A percentile compares a stretch with the other conserved stretches of the same genome.
Evolutionary conservation across 2,329 filamentous ascomycete species (phyloP).

Genomic region (Xylogone sp.): DNA sequence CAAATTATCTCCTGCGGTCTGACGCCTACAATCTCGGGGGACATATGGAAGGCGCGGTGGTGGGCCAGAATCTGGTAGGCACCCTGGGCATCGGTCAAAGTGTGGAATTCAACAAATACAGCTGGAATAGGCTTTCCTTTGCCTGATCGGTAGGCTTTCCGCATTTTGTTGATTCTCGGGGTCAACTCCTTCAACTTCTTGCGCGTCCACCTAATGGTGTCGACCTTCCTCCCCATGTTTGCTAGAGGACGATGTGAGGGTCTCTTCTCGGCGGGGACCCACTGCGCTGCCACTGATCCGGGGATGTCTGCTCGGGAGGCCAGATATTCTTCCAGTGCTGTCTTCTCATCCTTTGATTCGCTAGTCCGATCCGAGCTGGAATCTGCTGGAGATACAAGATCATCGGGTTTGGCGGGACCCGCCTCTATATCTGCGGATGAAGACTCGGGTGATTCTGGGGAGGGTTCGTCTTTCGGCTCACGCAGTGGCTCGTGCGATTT

Average conservation of each 20-base stretch:
- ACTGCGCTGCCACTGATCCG: constrained; percentile 32
- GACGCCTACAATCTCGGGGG: constrained; percentile 59
- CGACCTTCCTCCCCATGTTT: constrained; percentile 31
- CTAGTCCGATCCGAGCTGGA: background rate
- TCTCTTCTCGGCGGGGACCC: constrained; percentile 27
- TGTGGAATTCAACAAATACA: constrained; percentile 64
- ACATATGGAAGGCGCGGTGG: constrained; percentile 60
- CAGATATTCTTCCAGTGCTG: background rate
- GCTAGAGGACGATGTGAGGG: constrained; percentile 31
- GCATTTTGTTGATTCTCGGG: constrained; percentile 26
- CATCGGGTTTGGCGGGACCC: background rate
- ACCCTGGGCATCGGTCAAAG: constrained; percentile 56
- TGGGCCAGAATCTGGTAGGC: constrained; percentile 63
- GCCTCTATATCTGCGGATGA: background rate
- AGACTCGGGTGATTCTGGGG: background rate
- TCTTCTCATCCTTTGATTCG: background rate
- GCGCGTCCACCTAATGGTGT: constrained; percentile 34
- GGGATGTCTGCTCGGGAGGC: constrained; percentile 26
- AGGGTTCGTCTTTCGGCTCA: background rate
- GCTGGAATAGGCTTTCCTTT: constrained; percentile 52
- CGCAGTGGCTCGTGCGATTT: background rate
- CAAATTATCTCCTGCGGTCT: constrained; percentile 61
- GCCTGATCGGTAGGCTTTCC: constrained; percentile 35
- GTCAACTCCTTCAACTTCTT: constrained; percentile 27
- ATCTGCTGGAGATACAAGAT: background rate